A percentile compares a stretch with the other conserved stretches of the same genome.
These are phyloP conservation scores for Acer saccharum DNA, from an alignment of 345 rosid genomes.

Conservation along the genomic window DNA sequence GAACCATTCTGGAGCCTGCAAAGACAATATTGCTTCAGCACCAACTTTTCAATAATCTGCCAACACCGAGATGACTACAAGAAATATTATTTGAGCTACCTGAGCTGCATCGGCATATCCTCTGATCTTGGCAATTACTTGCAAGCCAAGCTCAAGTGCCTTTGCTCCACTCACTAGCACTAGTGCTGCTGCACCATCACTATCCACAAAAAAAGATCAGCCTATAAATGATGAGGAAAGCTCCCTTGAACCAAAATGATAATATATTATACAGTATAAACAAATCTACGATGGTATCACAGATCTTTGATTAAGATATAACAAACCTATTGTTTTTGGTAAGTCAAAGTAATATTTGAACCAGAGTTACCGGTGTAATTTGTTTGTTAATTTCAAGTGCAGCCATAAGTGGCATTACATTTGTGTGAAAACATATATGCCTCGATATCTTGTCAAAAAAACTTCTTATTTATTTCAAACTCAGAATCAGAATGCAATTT, in stretches of 20 bases:
- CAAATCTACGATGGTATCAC: background rate
- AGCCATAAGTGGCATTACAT: background rate
- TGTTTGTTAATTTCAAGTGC: background rate
- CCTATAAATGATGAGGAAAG: slow-evolving; percentile 16
- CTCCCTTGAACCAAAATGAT: background rate
- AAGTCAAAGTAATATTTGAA: background rate
- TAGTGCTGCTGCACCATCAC: slow-evolving; percentile 98
- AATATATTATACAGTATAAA: background rate
- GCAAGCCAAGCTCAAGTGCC: slow-evolving; percentile 74
- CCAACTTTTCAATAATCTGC: slow-evolving; percentile 1
- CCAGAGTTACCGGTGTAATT: background rate
- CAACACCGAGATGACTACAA: background rate
- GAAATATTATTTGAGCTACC: slow-evolving; percentile 34
- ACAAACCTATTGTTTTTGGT: background rate
- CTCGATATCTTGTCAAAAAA: slow-evolving; percentile 15
- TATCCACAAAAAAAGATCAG: slow-evolving; percentile 22
- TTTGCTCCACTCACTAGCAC: slow-evolving; percentile 92
- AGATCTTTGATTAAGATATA: background rate
- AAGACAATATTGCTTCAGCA: slow-evolving; percentile 24
- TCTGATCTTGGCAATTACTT: slow-evolving; percentile 75
- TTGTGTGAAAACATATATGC: background rate
- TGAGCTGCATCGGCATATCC: slow-evolving; percentile 98
- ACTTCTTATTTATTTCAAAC: slow-evolving; percentile 1
- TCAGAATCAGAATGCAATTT: background rate
- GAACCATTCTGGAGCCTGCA: slow-evolving; percentile 84